These are phyloP conservation scores for Termitomyces sp. DNA, from an alignment of 768 basidiomycete species.

Conservation along the genomic window DNA sequence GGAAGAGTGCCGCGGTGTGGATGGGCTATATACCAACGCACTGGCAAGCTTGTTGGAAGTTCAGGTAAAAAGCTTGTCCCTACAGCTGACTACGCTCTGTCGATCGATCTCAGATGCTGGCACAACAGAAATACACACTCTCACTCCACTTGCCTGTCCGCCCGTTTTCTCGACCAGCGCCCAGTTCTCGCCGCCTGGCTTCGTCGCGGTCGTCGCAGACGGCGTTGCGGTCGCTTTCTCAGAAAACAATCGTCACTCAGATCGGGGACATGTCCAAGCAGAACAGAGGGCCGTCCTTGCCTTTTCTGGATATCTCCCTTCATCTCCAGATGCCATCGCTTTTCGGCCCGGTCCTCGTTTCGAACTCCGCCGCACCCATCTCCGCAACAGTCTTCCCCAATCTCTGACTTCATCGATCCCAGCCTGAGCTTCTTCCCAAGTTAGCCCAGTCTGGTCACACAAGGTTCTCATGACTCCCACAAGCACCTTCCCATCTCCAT, in stretches of 20 bases:
- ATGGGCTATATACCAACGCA: not conserved
- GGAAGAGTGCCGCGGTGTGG: not conserved
- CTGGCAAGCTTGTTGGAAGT: constrained; percentile 4
- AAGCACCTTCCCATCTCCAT: not conserved
- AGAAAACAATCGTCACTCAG: constrained; percentile 5
- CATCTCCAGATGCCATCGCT: constrained; percentile 16
- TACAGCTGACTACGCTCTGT: constrained; percentile 11
- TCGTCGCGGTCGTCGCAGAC: not conserved
- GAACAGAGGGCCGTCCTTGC: constrained; percentile 10
- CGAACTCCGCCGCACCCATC: constrained; percentile 10
- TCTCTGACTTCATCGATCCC: constrained; percentile 7
- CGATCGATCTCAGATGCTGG: constrained; percentile 22
- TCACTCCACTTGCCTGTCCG: not conserved
- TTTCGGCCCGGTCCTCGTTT: constrained; percentile 13
- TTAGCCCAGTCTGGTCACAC: constrained; percentile 1
- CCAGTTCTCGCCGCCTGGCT: not conserved
- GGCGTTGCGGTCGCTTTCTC: not conserved
- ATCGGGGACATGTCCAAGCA: constrained; percentile 16
- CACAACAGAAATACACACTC: constrained; percentile 11
- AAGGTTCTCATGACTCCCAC: constrained; percentile 10
- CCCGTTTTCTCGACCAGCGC: not conserved
- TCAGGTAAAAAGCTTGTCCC: constrained; percentile 14
- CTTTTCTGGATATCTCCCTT: constrained; percentile 14
- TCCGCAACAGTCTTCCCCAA: constrained; percentile 11
- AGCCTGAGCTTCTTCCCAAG: constrained; percentile 8